These are phyloP conservation scores for Sugiyamaella castrensis DNA, from an alignment of 1,139 yeast species.

Conservation along the genomic window DNA sequence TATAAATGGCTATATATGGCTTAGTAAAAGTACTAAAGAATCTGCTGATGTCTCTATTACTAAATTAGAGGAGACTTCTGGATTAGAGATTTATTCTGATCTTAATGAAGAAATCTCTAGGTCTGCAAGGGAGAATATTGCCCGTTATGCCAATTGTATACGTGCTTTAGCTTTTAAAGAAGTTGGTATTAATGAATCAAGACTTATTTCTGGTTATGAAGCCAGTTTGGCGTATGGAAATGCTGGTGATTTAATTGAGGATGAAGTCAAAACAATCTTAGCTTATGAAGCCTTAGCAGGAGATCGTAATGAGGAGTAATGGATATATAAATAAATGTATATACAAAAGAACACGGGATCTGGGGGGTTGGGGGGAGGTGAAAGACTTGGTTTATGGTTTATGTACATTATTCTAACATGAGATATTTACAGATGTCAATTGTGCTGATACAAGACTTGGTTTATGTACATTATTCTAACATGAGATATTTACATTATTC, in stretches of 20 bases:
- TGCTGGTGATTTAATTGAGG: slow-evolving; percentile 70
- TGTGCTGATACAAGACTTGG: slow-evolving; percentile 6
- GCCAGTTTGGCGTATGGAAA: slow-evolving; percentile 77
- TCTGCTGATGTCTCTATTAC: slow-evolving; percentile 52
- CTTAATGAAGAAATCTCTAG: slow-evolving; percentile 69
- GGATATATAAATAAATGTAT: slow-evolving; percentile 42
- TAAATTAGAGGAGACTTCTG: slow-evolving; percentile 86
- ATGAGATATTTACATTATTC: neutral
- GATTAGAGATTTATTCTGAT: slow-evolving; percentile 95
- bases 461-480: slow-evolving; percentile 2
- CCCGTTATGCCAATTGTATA: slow-evolving; percentile 81
- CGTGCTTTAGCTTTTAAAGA: slow-evolving; percentile 78
- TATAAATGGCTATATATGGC: slow-evolving; percentile 93
- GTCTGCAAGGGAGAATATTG: slow-evolving; percentile 65
- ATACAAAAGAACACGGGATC: neutral
- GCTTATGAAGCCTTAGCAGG: slow-evolving; percentile 68
- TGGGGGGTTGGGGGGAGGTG: neutral
- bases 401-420: neutral
- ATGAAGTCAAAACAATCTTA: slow-evolving; percentile 68
- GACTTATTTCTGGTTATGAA: slow-evolving; percentile 81
- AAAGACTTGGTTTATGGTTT: neutral
- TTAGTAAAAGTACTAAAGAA: slow-evolving; percentile 62
- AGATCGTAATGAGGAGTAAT: slow-evolving; percentile 25
- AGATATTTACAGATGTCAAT: neutral
- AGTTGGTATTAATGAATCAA: slow-evolving; percentile 78